Conservation (phyloP, 345 rosid genomes). For the Linum trigynum region DNA sequence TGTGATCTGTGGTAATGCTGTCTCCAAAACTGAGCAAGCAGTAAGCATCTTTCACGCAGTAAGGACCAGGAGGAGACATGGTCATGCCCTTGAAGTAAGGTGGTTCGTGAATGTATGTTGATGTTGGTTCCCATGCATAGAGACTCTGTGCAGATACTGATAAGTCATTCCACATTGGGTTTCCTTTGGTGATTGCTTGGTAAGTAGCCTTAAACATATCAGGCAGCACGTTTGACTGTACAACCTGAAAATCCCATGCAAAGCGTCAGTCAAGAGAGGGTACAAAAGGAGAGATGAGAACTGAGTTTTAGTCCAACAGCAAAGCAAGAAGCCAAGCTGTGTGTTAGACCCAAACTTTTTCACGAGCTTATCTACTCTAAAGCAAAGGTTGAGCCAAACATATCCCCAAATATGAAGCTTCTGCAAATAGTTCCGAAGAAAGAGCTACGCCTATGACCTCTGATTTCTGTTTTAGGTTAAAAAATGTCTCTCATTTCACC, state of each 20-base stretch:
- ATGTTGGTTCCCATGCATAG: conserved; percentile 72
- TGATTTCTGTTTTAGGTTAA: too few relatives aligned
- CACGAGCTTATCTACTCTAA: too few relatives aligned
- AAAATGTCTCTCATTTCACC: too few relatives aligned
- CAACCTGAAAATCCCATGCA: conserved; percentile 39
- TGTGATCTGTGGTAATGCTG: conserved; percentile 90
- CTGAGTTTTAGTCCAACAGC: not conserved
- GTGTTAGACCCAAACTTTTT: too few relatives aligned
- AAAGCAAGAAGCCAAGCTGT: not conserved
- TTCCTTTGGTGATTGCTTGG: conserved; percentile 72
- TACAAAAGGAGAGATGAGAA: not conserved
- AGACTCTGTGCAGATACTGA: conserved; percentile 55
- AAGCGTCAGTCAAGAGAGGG: not conserved
- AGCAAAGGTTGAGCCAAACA: too few relatives aligned
- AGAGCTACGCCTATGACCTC: too few relatives aligned
- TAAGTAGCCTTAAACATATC: conserved; percentile 91
- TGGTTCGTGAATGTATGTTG: conserved; percentile 85
- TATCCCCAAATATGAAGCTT: too few relatives aligned
- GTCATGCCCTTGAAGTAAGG: conserved; percentile 85
- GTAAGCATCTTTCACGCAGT: conserved; percentile 75
- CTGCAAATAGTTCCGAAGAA: too few relatives aligned
- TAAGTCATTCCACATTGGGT: conserved; percentile 80
- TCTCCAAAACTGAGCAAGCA: conserved; percentile 84
- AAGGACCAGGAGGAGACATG: conserved; percentile 83
- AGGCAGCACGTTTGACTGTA: conserved; percentile 72